Base-by-base conservation (phyloP, 768 basidiomycete species). In the Tricholoma furcatifolium region DNA sequence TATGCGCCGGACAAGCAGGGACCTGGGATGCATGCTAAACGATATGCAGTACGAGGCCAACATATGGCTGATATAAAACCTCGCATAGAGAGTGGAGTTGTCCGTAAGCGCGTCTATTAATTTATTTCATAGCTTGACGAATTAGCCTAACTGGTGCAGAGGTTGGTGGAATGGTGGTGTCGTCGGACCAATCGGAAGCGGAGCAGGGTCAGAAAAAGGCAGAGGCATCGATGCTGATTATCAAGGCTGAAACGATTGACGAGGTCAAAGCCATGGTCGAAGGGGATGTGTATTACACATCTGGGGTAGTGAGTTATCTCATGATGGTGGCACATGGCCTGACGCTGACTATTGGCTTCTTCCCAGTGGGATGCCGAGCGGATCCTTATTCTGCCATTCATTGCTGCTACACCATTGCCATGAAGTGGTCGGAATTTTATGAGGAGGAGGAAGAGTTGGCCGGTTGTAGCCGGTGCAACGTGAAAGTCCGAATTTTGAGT, bases 321-420 rank as follows among this genome's bases (percentile, higher is more conserved):
- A 5, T 50, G 30, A 24, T 10, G 30, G 35, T 50, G 17, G 30
- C 21, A 21, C 14, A n/a, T 49, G 31, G 3, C 31, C 31, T 15
- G 35, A 21, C 27, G 30, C 18, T 50, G 27, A 57, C 38, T 18
- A 40, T 9, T 50, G 6, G 21, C 2, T 24, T 24, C 27, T 27
- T 18, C 17, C 2, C 18, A 86, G 84, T 85, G 85, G 84, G 82
- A 86, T 59, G 76, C 71, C 54, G 78, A 82, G 58, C 80, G 76
- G 59, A 51, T 84, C 30, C 67, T 75, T 3, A 79, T 85, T 49
- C 53, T 73, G 32, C 83, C 83, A 7, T 73, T 77, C 42, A 31
- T 73, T n/a, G 62, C 74, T 51, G 73, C 72, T 43, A 70, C 69
- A 17, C 56, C 56, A 9, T 63, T 66, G 38, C 63, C 64, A 35